Base-by-base conservation (phyloP, 495 filamentous ascomycete species). In the Lindgomyces ingoldianus region DNA sequence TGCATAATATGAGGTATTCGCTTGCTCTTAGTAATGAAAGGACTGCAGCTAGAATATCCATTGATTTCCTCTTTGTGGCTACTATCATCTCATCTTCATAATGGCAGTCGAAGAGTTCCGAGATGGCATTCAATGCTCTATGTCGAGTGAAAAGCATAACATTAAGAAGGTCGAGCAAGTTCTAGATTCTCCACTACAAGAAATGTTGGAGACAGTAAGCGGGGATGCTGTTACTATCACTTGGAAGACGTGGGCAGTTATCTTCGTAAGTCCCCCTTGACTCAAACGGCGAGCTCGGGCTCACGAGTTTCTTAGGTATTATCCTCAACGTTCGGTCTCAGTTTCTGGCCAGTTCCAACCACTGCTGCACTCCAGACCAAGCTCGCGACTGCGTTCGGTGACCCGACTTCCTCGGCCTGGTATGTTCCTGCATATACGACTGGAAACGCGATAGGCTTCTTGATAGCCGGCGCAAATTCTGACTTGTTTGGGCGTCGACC, bases 181-280 rank as follows among this genome's bases (percentile, higher is more conserved):
- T 41, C 30, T 44, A 11, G 62, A 65, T 22, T 9, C 27, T 10
- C 21, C 44, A 19, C 51, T 18, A 25, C 48, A 47, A 11, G 19
- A 60, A 14, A 48, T 45, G 24, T 29, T 11, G 6, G 48, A 47
- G n/a, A n/a, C n/a, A n/a, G n/a, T n/a, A n/a, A n/a, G n/a, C 18
- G 60, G 48, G 1, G 65, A 68, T 19, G 16, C 33, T n/a, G 67
- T 59, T 1, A n/a, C 42, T 18, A 58, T 72, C 14, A 69, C 66
- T n/a, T 60, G 62, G 64, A 73, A 73, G 51, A 70, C 68, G 3
- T 73, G 70, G 70, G 22, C 54, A 3, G 70, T 73, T 25, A 73
- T 73, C 27, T 70, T 73, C 45, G 70, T 72, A 67, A 49, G 60
- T 57, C 18, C 10, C 30, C n/a, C 22, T 49, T 21, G n/a, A 8